Evolutionary conservation across 108 stramenopile genomes (phyloP).

Genomic region (Asterionellopsis glacialis): DNA sequence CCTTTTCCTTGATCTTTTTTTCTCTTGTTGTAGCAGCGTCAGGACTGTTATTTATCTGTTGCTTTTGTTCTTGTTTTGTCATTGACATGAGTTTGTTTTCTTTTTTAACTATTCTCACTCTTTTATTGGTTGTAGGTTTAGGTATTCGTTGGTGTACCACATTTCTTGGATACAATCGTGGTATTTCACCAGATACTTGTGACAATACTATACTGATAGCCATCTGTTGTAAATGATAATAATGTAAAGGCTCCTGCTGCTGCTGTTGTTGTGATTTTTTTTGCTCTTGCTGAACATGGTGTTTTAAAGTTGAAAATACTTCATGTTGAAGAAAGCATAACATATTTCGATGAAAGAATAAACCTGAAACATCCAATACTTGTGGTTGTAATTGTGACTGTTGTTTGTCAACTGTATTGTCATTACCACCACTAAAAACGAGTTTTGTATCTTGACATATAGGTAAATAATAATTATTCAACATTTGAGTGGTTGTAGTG

Average conservation of each 20-base stretch:
- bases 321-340: constrained; percentile 1
- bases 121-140: neutral
- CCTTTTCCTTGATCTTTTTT: too few relatives aligned
- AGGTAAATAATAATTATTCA: constrained; percentile 1
- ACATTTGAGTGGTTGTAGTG: neutral
- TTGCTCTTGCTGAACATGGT: too few relatives aligned
- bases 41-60: too few relatives aligned
- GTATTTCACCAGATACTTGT: neutral
- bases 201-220: neutral
- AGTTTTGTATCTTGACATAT: neutral
- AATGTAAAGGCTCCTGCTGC: neutral
- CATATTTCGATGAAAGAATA: neutral
- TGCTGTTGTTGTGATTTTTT: too few relatives aligned
- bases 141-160: neutral
- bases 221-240: neutral
- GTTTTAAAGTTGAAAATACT: neutral
- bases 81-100: too few relatives aligned
- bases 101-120: too few relatives aligned
- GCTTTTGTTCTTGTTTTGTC: too few relatives aligned
- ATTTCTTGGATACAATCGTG: neutral
- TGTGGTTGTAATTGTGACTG: too few relatives aligned
- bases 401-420: too few relatives aligned
- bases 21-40: too few relatives aligned
- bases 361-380: too few relatives aligned
- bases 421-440: neutral